Percentiles rank a stretch among this genome's conserved stretches.
Evolutionary conservation across 345 rosid species (phyloP).

Genomic region (Sonneratia caseolaris): DNA sequence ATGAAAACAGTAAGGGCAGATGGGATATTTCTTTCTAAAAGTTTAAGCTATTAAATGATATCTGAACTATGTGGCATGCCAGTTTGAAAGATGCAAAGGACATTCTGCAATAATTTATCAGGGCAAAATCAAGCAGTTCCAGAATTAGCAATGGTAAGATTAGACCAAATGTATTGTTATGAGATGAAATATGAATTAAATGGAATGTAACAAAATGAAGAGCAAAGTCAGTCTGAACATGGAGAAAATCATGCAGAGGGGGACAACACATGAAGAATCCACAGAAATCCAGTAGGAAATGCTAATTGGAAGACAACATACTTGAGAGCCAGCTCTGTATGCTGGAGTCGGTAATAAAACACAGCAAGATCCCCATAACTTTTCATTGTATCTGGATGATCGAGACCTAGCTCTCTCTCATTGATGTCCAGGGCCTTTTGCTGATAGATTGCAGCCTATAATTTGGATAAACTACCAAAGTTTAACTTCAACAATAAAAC

Average conservation of each 20-base stretch:
- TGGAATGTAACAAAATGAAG: not conserved
- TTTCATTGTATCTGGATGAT: constrained; percentile 99
- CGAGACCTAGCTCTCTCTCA: constrained; percentile 97
- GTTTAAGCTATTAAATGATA: not conserved
- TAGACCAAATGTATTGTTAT: not conserved
- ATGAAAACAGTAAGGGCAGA: not conserved
- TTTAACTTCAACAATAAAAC: constrained; percentile 1
- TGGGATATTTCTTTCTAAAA: not conserved
- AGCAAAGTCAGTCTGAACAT: not conserved
- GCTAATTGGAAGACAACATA: constrained; percentile 26
- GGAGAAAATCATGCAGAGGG: not conserved
- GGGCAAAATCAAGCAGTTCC: not conserved
- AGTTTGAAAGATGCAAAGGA: not conserved
- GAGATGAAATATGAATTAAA: not conserved
- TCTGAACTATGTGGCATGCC: not conserved
- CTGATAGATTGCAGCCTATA: constrained; percentile 95
- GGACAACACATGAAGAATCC: not conserved
- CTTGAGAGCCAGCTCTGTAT: constrained; percentile 97
- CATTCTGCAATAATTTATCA: no score
- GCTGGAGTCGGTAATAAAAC: constrained; percentile 97
- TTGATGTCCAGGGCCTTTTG: constrained; percentile 98
- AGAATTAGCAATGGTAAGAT: not conserved
- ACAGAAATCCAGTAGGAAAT: not conserved
- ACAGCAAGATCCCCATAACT: constrained; percentile 99
- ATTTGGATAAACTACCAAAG: constrained; percentile 14